Evolutionary conservation across 2,329 filamentous ascomycete genomes (phyloP).

Genomic region (Venturiaceae sp.): DNA sequence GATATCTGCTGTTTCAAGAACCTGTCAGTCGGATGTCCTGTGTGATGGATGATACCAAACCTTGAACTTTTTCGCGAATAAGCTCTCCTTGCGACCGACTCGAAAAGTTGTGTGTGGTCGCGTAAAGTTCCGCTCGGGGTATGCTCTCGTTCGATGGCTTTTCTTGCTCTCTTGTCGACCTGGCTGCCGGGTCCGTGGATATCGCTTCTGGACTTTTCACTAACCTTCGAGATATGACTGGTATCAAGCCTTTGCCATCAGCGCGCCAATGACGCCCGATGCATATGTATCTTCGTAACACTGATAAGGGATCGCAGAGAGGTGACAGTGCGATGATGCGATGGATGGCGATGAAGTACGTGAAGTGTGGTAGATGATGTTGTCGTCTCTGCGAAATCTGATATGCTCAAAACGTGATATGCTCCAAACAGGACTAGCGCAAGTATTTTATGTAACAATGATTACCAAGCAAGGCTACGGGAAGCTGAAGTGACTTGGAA

Average conservation of each 20-base stretch:
- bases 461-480: too few species aligned
- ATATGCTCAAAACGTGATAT: too few species aligned
- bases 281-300: neutral
- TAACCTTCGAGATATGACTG: neutral
- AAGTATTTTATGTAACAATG: too few species aligned
- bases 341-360: neutral
- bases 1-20: conserved; percentile 3
- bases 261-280: neutral
- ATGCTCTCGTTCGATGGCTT: neutral
- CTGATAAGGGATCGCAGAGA: neutral
- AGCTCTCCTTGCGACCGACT: neutral
- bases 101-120: neutral
- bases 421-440: too few species aligned
- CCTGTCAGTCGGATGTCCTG: conserved; percentile 1
- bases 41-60: neutral
- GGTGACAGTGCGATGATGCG: neutral
- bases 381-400: neutral
- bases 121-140: neutral
- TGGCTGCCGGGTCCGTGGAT: neutral
- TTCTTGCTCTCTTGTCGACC: neutral
- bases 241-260: neutral
- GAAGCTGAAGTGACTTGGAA: too few species aligned
- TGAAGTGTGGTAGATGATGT: neutral
- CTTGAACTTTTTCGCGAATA: neutral
- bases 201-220: neutral